phyloP scores from a whole-genome alignment of 2,329 filamentous ascomycete genomes.

The Colletotrichum liaoningense region DNA sequence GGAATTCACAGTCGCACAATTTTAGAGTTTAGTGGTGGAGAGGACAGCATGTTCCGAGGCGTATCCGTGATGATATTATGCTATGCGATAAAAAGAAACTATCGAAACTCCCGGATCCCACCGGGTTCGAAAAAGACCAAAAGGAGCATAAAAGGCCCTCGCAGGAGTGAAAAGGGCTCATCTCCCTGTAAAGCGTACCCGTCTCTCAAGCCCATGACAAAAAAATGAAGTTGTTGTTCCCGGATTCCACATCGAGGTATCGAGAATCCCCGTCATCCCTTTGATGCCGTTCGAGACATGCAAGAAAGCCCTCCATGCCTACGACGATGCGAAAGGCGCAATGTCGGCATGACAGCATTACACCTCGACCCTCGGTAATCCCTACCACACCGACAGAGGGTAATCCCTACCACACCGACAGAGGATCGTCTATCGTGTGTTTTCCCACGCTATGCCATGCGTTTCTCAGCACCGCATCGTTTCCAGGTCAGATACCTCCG shows the following conservation, averaged over 20 bases:
- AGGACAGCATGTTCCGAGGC: background rate
- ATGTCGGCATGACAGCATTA: background rate
- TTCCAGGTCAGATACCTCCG: too few species aligned
- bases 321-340: background rate
- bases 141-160: background rate
- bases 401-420: too few species aligned
- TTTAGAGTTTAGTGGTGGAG: background rate
- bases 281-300: background rate
- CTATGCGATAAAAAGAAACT: background rate
- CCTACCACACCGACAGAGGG: too few species aligned
- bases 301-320: background rate
- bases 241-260: background rate
- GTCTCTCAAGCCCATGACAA: background rate
- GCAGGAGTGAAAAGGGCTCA: background rate
- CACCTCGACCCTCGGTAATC: too few species aligned
- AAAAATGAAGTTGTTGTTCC: background rate
- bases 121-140: background rate
- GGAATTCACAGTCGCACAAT: background rate
- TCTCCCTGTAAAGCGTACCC: background rate
- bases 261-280: background rate
- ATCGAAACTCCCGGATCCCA: background rate
- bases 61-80: slow-evolving; percentile 30
- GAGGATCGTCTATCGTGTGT: background rate
- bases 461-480: background rate
- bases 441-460: background rate